phyloP scores from a whole-genome alignment of 768 basidiomycete species.

The Pleurotus giganteus region DNA sequence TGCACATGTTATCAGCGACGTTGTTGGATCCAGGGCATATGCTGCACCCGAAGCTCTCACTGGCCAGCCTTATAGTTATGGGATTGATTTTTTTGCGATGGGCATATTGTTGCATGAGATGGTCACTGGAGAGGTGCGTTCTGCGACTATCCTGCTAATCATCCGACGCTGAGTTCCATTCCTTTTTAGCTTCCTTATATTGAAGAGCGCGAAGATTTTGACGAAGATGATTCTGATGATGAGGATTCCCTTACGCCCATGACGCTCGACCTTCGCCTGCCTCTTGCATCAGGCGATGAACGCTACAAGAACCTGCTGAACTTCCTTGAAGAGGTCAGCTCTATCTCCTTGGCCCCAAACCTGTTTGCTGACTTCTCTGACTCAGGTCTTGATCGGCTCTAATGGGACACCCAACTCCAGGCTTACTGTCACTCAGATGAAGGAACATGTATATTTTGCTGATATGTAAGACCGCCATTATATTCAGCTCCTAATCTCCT shows the following conservation, averaged over 20 bases:
- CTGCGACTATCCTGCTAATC: background rate
- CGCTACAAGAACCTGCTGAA: background rate
- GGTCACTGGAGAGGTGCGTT: background rate
- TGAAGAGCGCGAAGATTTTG: background rate
- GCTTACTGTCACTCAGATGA: background rate
- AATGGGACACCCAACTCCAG: background rate
- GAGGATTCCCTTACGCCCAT: background rate
- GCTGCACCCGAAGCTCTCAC: background rate
- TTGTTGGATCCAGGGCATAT: background rate
- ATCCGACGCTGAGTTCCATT: background rate
- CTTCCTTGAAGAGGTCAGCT: background rate
- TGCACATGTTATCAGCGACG: background rate
- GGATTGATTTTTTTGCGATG: background rate
- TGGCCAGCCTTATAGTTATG: background rate
- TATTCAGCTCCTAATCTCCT: background rate
- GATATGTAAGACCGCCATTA: background rate
- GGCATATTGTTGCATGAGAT: slow-evolving; percentile 1
- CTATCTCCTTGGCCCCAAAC: background rate
- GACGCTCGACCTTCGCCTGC: background rate
- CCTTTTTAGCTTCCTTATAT: background rate
- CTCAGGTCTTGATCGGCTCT: background rate
- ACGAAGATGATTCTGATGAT: background rate
- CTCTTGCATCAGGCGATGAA: background rate
- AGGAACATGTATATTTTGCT: background rate
- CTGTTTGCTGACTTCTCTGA: background rate